Conservation (phyloP, 2,329 filamentous ascomycete genomes). For the Ceratocystis cubensis region DNA sequence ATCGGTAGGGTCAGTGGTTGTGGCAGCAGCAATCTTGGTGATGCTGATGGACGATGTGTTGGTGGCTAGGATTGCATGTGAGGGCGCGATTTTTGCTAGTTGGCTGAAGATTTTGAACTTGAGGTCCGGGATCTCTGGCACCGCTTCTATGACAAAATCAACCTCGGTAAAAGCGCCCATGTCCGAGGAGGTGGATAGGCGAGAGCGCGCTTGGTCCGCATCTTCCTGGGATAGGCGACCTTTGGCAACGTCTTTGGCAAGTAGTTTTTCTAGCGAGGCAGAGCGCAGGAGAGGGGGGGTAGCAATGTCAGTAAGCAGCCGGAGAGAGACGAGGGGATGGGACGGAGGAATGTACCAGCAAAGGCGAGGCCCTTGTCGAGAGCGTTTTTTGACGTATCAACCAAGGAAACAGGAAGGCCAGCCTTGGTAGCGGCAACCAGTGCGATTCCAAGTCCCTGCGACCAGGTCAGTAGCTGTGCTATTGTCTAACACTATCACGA, state of each 20-base stretch:
- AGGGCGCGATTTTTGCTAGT: slow-evolving; percentile 67
- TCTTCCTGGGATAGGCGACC: slow-evolving; percentile 70
- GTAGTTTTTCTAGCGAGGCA: slow-evolving; percentile 58
- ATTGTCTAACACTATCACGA: background rate
- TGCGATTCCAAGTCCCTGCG: slow-evolving; percentile 83
- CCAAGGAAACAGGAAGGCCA: slow-evolving; percentile 67
- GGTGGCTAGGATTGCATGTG: slow-evolving; percentile 82
- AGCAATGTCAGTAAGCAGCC: background rate
- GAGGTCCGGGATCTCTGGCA: slow-evolving; percentile 78
- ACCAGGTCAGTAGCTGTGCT: slow-evolving; percentile 19
- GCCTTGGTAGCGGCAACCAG: slow-evolving; percentile 82
- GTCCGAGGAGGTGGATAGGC: slow-evolving; percentile 56
- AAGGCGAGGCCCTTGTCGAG: slow-evolving; percentile 84
- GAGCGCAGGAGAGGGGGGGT: background rate
- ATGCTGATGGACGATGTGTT: slow-evolving; percentile 99
- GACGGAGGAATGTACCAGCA: slow-evolving; percentile 46
- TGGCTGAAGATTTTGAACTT: slow-evolving; percentile 80
- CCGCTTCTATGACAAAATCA: slow-evolving; percentile 95
- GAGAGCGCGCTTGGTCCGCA: slow-evolving; percentile 58
- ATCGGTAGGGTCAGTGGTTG: slow-evolving; percentile 64
- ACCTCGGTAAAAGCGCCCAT: slow-evolving; percentile 68
- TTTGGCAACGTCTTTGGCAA: slow-evolving; percentile 86
- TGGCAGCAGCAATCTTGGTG: slow-evolving; percentile 84
- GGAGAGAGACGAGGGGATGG: background rate
- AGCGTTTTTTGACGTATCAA: slow-evolving; percentile 73